These are phyloP conservation scores for Lodderomyces parapsilosis DNA, from an alignment of 1,139 yeast genomes.

Conservation along the genomic window DNA sequence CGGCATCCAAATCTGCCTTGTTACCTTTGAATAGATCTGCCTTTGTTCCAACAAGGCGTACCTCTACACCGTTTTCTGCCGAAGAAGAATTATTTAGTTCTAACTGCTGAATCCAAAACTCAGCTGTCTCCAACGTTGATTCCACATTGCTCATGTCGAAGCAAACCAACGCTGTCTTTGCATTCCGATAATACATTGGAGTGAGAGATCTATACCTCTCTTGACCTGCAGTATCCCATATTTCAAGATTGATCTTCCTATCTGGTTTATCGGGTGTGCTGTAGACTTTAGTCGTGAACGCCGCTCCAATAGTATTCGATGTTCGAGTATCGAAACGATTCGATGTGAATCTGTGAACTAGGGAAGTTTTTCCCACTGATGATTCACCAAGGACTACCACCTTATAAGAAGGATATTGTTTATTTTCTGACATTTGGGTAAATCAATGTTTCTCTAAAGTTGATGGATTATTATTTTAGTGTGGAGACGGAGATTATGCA, in stretches of 20 bases:
- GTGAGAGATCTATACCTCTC: constrained; percentile 47
- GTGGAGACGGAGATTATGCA: too few relatives aligned
- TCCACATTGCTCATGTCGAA: constrained; percentile 34
- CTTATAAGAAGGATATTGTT: constrained; percentile 27
- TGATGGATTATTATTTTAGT: background rate
- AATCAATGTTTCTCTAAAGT: background rate
- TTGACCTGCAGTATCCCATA: constrained; percentile 57
- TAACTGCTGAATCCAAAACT: constrained; percentile 47
- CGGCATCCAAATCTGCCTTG: constrained; percentile 1
- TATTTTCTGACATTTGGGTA: background rate
- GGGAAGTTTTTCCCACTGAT: constrained; percentile 47
- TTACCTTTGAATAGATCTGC: constrained; percentile 18
- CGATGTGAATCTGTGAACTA: constrained; percentile 43
- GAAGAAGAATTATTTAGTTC: constrained; percentile 25
- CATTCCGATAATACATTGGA: constrained; percentile 51
- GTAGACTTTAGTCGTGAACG: constrained; percentile 42
- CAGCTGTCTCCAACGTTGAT: constrained; percentile 37
- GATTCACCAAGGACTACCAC: constrained; percentile 47
- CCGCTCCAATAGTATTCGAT: constrained; percentile 51
- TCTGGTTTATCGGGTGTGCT: constrained; percentile 18
- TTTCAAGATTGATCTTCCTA: constrained; percentile 35
- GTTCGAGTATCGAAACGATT: constrained; percentile 36
- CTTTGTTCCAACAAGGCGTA: constrained; percentile 40
- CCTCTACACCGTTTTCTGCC: constrained; percentile 19
- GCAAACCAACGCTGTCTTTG: constrained; percentile 42